These are phyloP conservation scores for Thelonectria discophora DNA, from an alignment of 2,329 filamentous ascomycete species.

Conservation along the genomic window DNA sequence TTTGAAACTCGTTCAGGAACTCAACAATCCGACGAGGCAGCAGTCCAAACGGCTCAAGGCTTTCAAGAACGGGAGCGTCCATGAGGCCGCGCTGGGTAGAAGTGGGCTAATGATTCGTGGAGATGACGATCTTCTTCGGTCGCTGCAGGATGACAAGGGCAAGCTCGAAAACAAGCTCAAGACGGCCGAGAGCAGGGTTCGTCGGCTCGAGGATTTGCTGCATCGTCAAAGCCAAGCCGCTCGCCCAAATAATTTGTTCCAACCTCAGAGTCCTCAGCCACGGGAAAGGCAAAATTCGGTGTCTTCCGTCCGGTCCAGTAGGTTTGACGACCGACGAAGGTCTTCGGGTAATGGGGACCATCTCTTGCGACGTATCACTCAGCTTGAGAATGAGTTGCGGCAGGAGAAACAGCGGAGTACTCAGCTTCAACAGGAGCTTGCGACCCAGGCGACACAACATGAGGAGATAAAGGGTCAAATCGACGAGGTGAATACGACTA, in stretches of 20 bases:
- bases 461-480: constrained; percentile 73
- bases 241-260: constrained; percentile 65
- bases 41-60: constrained; percentile 88
- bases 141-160: constrained; percentile 82
- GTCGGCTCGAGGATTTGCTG: constrained; percentile 89
- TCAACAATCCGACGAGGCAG: constrained; percentile 84
- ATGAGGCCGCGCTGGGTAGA: constrained; percentile 87
- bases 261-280: constrained; percentile 55
- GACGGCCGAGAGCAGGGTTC: constrained; percentile 88
- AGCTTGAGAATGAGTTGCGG: constrained; percentile 81
- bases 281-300: constrained; percentile 61
- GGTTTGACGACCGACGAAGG: constrained; percentile 54
- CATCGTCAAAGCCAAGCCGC: constrained; percentile 78
- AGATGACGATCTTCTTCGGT: constrained; percentile 82
- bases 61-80: constrained; percentile 95
- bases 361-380: constrained; percentile 59
- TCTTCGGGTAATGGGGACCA: constrained; percentile 59
- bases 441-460: constrained; percentile 64
- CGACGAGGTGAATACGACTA: constrained; percentile 88
- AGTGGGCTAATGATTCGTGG: constrained; percentile 86
- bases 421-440: constrained; percentile 75
- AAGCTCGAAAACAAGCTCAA: constrained; percentile 78
- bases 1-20: constrained; percentile 77
- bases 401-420: constrained; percentile 75
- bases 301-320: constrained; percentile 58